Percentiles rank a stretch among this genome's conserved stretches.
These are phyloP conservation scores for Massariosphaeria phaeospora DNA, from an alignment of 495 filamentous ascomycete species.

Conservation along the genomic window DNA sequence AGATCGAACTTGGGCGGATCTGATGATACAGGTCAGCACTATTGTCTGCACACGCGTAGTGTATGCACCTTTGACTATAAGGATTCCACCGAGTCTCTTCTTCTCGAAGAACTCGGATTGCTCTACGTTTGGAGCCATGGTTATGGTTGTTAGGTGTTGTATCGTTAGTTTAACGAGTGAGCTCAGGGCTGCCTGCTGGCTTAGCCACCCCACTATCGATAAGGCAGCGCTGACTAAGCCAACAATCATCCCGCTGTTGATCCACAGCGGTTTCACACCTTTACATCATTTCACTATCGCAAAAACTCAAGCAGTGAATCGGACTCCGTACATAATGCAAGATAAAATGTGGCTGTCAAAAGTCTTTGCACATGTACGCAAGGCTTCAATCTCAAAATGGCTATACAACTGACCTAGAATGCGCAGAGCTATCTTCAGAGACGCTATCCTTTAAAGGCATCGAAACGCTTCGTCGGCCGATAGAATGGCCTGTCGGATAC, in stretches of 20 bases:
- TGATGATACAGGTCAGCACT: constrained; percentile 37
- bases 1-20: constrained; percentile 88
- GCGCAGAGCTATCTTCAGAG: no score
- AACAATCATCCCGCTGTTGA: background rate
- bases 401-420: no score
- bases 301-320: no score
- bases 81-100: constrained; percentile 1
- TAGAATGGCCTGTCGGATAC: no score
- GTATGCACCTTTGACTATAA: constrained; percentile 23
- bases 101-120: constrained; percentile 26
- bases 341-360: no score
- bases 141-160: background rate
- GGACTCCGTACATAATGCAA: no score
- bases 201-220: constrained; percentile 1
- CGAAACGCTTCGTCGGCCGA: no score
- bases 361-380: no score
- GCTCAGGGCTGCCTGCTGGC: background rate
- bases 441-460: no score
- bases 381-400: no score
- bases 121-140: constrained; percentile 27
- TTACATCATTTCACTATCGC: no score
- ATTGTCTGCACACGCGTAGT: background rate
- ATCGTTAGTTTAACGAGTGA: background rate
- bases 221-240: background rate
- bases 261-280: background rate